phyloP scores from a whole-genome alignment of 2,329 filamentous ascomycete species.

The Meredithiella fracta region DNA sequence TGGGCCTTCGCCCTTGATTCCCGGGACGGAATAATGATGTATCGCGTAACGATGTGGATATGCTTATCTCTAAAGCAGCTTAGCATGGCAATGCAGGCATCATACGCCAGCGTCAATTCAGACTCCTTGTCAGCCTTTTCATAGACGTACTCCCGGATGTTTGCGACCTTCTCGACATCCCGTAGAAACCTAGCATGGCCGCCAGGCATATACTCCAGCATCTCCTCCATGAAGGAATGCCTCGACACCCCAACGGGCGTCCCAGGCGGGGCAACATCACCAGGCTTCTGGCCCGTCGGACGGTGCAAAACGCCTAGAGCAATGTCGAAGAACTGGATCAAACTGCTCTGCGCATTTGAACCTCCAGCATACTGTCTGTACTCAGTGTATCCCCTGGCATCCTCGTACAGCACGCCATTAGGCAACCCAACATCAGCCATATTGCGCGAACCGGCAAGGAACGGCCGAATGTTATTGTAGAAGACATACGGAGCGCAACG shows the following conservation, averaged over 20 bases:
- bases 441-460: constrained; percentile 90
- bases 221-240: constrained; percentile 90
- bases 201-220: constrained; percentile 94
- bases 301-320: constrained; percentile 78
- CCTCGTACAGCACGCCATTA: constrained; percentile 72
- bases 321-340: constrained; percentile 96
- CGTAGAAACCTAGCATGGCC: constrained; percentile 77
- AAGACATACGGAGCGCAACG: constrained; percentile 89
- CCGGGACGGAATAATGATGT: constrained; percentile 79
- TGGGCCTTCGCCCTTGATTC: constrained; percentile 50
- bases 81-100: constrained; percentile 64
- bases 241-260: constrained; percentile 39
- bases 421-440: constrained; percentile 90
- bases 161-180: constrained; percentile 62
- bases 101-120: constrained; percentile 63
- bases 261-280: constrained; percentile 20
- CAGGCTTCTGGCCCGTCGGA: constrained; percentile 52
- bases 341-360: constrained; percentile 89
- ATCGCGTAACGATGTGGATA: constrained; percentile 88
- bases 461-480: constrained; percentile 90
- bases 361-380: constrained; percentile 84
- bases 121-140: constrained; percentile 42
- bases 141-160: constrained; percentile 66
- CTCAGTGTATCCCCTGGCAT: constrained; percentile 47
- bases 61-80: constrained; percentile 73